Conservation (phyloP, 805 yeast genomes). For the Candida wancherniae region DNA sequence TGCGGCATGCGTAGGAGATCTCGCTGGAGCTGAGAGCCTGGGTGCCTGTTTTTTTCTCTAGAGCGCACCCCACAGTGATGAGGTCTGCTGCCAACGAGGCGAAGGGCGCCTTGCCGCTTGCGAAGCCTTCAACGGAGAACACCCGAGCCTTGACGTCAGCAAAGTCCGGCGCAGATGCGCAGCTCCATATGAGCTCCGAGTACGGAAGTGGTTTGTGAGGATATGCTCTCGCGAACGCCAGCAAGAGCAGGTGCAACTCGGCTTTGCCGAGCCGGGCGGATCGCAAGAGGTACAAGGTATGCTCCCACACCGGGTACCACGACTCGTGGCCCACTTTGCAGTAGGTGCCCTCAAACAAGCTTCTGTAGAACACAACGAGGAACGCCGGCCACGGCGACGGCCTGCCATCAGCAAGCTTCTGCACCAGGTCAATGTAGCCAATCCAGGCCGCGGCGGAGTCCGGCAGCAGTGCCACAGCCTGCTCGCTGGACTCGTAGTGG, state of each 20-base stretch:
- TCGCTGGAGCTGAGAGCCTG: too few species aligned
- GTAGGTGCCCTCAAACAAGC: slow-evolving; percentile 4
- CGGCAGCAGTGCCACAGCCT: slow-evolving; percentile 16
- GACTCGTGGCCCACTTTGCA: slow-evolving; percentile 3
- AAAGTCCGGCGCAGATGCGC: too few species aligned
- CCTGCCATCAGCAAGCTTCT: slow-evolving; percentile 14
- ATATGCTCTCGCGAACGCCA: background rate
- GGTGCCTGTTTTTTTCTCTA: too few species aligned
- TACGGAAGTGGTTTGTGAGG: slow-evolving; percentile 1
- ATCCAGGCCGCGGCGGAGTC: slow-evolving; percentile 23
- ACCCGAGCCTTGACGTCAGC: too few species aligned
- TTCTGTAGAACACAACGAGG: slow-evolving; percentile 24
- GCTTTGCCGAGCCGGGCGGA: background rate
- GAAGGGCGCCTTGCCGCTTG: too few species aligned
- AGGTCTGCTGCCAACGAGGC: too few species aligned
- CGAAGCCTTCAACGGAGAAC: too few species aligned
- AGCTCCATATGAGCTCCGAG: slow-evolving; percentile 1
- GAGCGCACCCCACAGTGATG: too few species aligned
- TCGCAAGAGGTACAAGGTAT: background rate
- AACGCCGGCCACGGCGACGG: background rate
- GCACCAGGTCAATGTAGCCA: slow-evolving; percentile 27
- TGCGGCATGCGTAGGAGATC: too few species aligned
- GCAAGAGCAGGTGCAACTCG: background rate
- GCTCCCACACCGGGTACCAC: slow-evolving; percentile 11
- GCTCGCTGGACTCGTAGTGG: slow-evolving; percentile 35